These are phyloP conservation scores for Colletotrichum cereale DNA, from an alignment of 2,329 filamentous ascomycete species.

Conservation along the genomic window DNA sequence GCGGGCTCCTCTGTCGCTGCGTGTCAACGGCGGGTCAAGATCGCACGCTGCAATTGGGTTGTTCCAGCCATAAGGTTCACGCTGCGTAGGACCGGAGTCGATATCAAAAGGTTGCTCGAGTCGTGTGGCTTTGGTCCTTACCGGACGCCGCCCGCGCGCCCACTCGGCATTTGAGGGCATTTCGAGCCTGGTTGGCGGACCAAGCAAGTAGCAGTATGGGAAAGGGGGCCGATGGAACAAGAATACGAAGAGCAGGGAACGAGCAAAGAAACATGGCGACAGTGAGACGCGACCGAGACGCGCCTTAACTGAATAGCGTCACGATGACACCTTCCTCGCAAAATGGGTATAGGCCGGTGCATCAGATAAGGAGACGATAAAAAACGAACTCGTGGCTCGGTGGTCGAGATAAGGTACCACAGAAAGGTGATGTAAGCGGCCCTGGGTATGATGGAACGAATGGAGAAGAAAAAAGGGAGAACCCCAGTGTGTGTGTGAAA, in stretches of 20 bases:
- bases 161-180: background rate
- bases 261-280: conserved; percentile 2
- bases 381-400: background rate
- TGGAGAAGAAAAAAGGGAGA: background rate
- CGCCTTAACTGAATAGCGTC: conserved; percentile 7
- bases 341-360: background rate
- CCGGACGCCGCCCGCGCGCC: background rate
- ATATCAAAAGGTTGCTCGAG: conserved; percentile 25
- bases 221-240: background rate
- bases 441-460: background rate
- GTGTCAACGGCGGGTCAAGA: conserved; percentile 23
- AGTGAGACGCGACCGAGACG: conserved; percentile 36
- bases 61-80: conserved; percentile 19
- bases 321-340: background rate
- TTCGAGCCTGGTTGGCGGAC: background rate
- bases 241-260: background rate
- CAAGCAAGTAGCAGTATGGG: background rate
- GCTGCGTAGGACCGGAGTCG: conserved; percentile 10
- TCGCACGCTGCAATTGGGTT: background rate
- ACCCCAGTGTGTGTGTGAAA: background rate
- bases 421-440: conserved; percentile 8
- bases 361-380: conserved; percentile 6
- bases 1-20: conserved; percentile 17
- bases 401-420: conserved; percentile 12
- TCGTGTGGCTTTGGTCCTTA: conserved; percentile 14